phyloP scores from a whole-genome alignment of 768 basidiomycete genomes.

The Mycena vitilis region DNA sequence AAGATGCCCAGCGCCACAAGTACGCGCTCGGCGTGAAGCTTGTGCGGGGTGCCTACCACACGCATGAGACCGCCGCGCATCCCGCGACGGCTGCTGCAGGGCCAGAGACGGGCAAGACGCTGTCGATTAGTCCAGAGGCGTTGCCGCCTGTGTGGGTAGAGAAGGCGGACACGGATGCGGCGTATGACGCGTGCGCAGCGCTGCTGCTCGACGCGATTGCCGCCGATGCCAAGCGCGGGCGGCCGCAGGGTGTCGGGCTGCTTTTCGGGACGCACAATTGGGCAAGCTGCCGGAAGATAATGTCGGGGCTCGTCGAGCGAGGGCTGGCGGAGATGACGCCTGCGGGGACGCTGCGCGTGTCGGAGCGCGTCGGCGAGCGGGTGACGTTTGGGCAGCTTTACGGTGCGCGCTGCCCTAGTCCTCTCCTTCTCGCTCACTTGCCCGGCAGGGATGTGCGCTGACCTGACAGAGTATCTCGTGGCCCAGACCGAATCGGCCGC shows the following conservation, averaged over 20 bases:
- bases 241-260: slow-evolving; percentile 63
- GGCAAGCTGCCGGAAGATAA: slow-evolving; percentile 69
- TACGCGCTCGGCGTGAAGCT: slow-evolving; percentile 92
- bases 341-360: slow-evolving; percentile 52
- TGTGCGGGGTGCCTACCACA: slow-evolving; percentile 93
- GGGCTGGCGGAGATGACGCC: slow-evolving; percentile 61
- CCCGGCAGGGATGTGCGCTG: slow-evolving; percentile 83
- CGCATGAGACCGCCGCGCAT: slow-evolving; percentile 73
- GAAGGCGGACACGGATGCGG: slow-evolving; percentile 79
- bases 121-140: slow-evolving; percentile 68
- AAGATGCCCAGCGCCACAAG: slow-evolving; percentile 70
- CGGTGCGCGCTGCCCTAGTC: slow-evolving; percentile 58
- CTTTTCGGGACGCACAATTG: slow-evolving; percentile 92
- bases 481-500: slow-evolving; percentile 58
- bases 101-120: slow-evolving; percentile 30
- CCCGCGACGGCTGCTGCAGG: slow-evolving; percentile 34
- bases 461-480: slow-evolving; percentile 78
- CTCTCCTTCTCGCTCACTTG: background rate
- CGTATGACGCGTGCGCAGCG: slow-evolving; percentile 74
- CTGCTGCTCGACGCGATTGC: slow-evolving; percentile 68
- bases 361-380: slow-evolving; percentile 69
- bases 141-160: slow-evolving; percentile 74
- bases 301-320: slow-evolving; percentile 66
- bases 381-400: slow-evolving; percentile 86
- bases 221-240: slow-evolving; percentile 55